A percentile compares a stretch with the other conserved stretches of the same genome.
Conservation (phyloP, 176 grass and related monocot genomes). For the Musa troglodytarum region DNA sequence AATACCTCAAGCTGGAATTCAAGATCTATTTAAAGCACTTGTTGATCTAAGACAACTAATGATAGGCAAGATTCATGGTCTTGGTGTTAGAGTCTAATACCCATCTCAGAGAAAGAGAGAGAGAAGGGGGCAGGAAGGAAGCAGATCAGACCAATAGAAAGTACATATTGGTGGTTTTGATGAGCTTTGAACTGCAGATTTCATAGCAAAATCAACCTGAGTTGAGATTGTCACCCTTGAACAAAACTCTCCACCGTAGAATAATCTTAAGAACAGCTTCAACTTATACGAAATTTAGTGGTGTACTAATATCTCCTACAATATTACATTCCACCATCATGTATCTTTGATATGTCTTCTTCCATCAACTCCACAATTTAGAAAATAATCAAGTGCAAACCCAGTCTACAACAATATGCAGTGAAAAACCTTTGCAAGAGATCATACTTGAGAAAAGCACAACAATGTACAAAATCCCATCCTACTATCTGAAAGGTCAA, state of each 20-base stretch:
- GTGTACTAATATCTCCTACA: no score
- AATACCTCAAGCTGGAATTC: background rate
- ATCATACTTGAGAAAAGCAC: background rate
- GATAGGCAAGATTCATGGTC: background rate
- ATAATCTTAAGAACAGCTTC: background rate
- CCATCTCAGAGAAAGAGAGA: background rate
- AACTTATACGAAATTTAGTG: no score
- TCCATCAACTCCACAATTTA: background rate
- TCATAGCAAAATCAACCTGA: background rate
- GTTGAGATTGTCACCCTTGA: background rate
- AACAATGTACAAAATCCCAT: background rate
- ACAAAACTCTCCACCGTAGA: background rate
- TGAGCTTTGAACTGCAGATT: no score
- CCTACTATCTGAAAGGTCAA: background rate
- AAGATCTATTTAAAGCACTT: background rate
- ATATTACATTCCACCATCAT: background rate
- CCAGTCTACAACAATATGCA: background rate
- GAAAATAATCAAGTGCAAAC: background rate
- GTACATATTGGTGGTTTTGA: no score
- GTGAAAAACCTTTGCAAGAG: background rate
- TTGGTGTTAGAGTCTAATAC: background rate
- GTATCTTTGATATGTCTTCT: background rate
- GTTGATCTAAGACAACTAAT: background rate
- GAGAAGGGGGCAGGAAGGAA: background rate
- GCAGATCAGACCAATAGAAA: no score